Conservation (phyloP, 2,329 filamentous ascomycete genomes). For the Xylariomycetidae sp. region DNA sequence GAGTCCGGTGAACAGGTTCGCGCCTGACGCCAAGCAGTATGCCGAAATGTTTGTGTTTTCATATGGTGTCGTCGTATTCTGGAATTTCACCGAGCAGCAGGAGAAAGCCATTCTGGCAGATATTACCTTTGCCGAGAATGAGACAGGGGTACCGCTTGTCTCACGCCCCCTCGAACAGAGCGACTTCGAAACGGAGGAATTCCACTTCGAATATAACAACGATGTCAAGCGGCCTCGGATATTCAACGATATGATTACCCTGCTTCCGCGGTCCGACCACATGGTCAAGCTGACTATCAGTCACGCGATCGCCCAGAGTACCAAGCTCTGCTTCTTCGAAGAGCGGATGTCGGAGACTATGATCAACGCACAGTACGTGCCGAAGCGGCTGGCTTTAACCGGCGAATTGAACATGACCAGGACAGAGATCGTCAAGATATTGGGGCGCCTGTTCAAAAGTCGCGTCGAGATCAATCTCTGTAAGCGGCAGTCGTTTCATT, state of each 20-base stretch:
- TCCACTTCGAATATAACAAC: slow-evolving; percentile 94
- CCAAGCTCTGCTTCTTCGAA: slow-evolving; percentile 93
- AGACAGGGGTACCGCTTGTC: slow-evolving; percentile 62
- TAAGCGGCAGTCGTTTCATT: slow-evolving; percentile 57
- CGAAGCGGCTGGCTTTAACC: slow-evolving; percentile 81
- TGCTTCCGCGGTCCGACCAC: slow-evolving; percentile 84
- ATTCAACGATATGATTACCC: slow-evolving; percentile 99
- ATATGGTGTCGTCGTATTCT: slow-evolving; percentile 96
- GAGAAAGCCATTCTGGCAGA: slow-evolving; percentile 96
- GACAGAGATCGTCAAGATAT: slow-evolving; percentile 85
- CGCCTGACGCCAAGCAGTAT: slow-evolving; percentile 70
- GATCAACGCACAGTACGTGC: slow-evolving; percentile 87
- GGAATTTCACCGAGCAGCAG: slow-evolving; percentile 95
- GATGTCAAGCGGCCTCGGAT: slow-evolving; percentile 83
- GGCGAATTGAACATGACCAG: slow-evolving; percentile 88
- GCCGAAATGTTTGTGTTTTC: slow-evolving; percentile 97
- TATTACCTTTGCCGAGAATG: slow-evolving; percentile 77
- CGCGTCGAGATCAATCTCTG: slow-evolving; percentile 96
- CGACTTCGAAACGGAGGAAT: slow-evolving; percentile 96
- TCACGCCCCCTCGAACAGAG: slow-evolving; percentile 77
- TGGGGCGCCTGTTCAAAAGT: slow-evolving; percentile 86
- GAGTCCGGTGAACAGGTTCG: slow-evolving; percentile 55
- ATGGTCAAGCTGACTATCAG: slow-evolving; percentile 99
- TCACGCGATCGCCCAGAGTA: slow-evolving; percentile 95
- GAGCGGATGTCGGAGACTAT: slow-evolving; percentile 94